Percentiles rank a stretch among this genome's conserved stretches.
Conservation (phyloP, 352 stramenopile genomes). For the Phytophthora ohioensis region DNA sequence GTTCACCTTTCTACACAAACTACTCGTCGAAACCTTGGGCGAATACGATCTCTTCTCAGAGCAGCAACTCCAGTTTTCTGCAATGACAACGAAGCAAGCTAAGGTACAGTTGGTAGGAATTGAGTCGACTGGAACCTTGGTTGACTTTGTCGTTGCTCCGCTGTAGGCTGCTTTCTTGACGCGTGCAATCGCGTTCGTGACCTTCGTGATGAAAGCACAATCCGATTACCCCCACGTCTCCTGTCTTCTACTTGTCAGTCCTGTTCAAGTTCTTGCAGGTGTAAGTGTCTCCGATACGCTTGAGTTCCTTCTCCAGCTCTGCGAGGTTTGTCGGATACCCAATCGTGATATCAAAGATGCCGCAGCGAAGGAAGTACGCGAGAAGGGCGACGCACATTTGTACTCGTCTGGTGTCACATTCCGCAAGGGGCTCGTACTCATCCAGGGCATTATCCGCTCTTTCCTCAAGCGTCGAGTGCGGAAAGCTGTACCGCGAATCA, state of each 20-base stretch:
- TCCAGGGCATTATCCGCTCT: constrained; percentile 73
- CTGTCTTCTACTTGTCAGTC: constrained; percentile 80
- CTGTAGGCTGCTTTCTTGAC: constrained; percentile 79
- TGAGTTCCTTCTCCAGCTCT: constrained; percentile 81
- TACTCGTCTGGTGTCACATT: constrained; percentile 84
- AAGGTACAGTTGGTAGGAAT: constrained; percentile 45
- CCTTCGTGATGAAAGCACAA: constrained; percentile 56
- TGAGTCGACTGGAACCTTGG: background rate
- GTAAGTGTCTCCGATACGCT: constrained; percentile 71
- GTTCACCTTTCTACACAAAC: constrained; percentile 87
- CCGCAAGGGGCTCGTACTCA: constrained; percentile 67
- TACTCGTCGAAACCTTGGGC: constrained; percentile 73
- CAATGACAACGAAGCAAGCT: constrained; percentile 73
- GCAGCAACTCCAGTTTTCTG: constrained; percentile 68
- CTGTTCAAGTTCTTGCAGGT: constrained; percentile 84
- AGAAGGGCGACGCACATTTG: constrained; percentile 72
- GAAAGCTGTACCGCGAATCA: constrained; percentile 25
- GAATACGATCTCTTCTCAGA: constrained; percentile 72
- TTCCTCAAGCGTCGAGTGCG: constrained; percentile 70
- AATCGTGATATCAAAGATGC: constrained; percentile 60
- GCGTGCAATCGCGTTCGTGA: constrained; percentile 78
- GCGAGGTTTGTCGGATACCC: constrained; percentile 60
- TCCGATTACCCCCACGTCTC: constrained; percentile 59
- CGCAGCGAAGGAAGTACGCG: constrained; percentile 58
- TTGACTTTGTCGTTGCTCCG: background rate